Evolutionary conservation across 2,329 filamentous ascomycete genomes (phyloP).

Genomic region (Cytospora chrysosperma): DNA sequence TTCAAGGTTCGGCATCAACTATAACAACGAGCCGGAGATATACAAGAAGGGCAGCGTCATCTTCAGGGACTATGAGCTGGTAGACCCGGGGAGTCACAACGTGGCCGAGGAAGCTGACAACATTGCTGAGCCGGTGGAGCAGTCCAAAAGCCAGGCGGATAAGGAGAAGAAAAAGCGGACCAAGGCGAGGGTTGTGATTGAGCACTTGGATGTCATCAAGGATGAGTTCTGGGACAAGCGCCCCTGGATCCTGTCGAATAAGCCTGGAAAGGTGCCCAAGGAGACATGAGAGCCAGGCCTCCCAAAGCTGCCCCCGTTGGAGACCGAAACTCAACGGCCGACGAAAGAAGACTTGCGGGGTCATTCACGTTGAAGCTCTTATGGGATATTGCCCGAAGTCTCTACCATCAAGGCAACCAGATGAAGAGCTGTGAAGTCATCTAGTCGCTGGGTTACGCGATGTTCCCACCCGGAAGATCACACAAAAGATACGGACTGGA

Average conservation of each 20-base stretch:
- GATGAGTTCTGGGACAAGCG: conserved; percentile 89
- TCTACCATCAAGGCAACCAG: background rate
- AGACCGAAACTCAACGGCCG: background rate
- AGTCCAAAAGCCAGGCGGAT: conserved; percentile 78
- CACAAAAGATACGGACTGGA: background rate
- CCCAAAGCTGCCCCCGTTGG: background rate
- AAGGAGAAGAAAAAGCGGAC: conserved; percentile 77
- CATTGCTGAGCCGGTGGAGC: conserved; percentile 51
- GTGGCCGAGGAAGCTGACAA: conserved; percentile 47
- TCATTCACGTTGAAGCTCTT: background rate
- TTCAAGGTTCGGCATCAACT: conserved; percentile 86
- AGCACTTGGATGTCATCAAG: conserved; percentile 91
- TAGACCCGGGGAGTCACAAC: conserved; percentile 55
- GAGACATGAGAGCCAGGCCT: conserved; percentile 43
- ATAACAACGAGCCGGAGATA: conserved; percentile 93
- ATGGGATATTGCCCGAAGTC: background rate
- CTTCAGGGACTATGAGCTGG: conserved; percentile 77
- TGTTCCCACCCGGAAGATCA: background rate
- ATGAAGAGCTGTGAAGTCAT: background rate
- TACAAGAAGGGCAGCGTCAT: conserved; percentile 92
- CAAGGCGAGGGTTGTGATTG: conserved; percentile 78
- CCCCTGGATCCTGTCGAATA: conserved; percentile 79
- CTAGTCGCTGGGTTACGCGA: background rate
- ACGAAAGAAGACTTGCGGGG: background rate
- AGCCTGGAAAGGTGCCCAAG: conserved; percentile 68